A percentile compares a stretch with the other conserved stretches of the same genome.
phyloP scores from a whole-genome alignment of 2,329 filamentous ascomycete species.

The Apiospora malaysiana region DNA sequence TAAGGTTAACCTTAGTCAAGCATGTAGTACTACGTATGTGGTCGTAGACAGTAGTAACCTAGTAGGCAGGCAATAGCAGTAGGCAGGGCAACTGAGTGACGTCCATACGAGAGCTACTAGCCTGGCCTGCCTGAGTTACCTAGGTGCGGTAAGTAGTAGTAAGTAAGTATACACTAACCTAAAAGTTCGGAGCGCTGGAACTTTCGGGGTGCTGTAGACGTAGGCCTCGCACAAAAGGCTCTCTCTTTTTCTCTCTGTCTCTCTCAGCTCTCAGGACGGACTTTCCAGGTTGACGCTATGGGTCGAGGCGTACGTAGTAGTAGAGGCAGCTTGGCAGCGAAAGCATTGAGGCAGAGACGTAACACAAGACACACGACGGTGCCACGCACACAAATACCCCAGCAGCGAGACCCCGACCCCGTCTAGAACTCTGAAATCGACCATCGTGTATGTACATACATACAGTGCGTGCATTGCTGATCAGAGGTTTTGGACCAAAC shows the following conservation, averaged over 20 bases:
- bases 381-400: neutral
- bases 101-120: neutral
- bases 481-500: neutral
- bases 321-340: neutral
- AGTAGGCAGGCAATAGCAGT: neutral
- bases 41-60: too few relatives aligned
- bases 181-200: slow-evolving; percentile 2
- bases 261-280: neutral
- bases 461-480: slow-evolving; percentile 18
- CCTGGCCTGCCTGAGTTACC: too few relatives aligned
- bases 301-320: too few relatives aligned
- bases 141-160: too few relatives aligned
- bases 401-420: neutral
- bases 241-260: too few relatives aligned
- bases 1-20: too few relatives aligned
- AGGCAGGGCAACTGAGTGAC: slow-evolving; percentile 10
- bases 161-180: neutral
- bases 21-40: too few relatives aligned
- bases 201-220: neutral
- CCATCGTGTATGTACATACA: neutral
- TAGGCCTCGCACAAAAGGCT: neutral
- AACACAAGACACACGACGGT: neutral
- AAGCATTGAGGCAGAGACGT: neutral
- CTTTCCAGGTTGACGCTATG: neutral
- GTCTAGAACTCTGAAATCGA: slow-evolving; percentile 2